A percentile compares a stretch with the other conserved stretches of the same genome.
Conservation (phyloP, 1,139 yeast genomes). For the Yamadazyma trypodendri region DNA sequence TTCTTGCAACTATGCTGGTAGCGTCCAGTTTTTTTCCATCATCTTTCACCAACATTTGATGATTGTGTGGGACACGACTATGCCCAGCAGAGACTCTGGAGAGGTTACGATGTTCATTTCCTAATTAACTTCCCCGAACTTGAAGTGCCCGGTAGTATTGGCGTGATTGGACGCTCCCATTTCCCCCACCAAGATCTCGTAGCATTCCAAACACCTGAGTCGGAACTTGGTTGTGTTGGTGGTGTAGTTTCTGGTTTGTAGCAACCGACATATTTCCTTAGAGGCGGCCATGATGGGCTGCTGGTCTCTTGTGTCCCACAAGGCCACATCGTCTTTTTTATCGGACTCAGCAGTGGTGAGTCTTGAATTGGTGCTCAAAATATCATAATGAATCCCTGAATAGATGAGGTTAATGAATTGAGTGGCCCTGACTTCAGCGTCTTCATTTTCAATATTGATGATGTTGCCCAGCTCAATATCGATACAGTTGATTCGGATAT, state of each 20-base stretch:
- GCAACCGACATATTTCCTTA: constrained; percentile 37
- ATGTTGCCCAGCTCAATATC: constrained; percentile 66
- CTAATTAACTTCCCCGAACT: constrained; percentile 53
- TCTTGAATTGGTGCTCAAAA: constrained; percentile 44
- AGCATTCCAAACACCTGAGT: constrained; percentile 60
- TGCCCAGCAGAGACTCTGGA: too few species aligned
- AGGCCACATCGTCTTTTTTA: constrained; percentile 34
- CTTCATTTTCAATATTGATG: constrained; percentile 52
- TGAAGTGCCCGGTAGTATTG: constrained; percentile 56
- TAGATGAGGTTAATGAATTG: constrained; percentile 57
- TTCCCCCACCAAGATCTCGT: constrained; percentile 57
- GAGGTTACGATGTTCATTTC: neutral
- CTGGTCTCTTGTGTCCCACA: constrained; percentile 25
- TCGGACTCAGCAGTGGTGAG: constrained; percentile 21
- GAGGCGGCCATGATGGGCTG: constrained; percentile 34
- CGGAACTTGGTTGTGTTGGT: constrained; percentile 67
- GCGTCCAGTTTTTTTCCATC: constrained; percentile 13
- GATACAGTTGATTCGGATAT: constrained; percentile 56
- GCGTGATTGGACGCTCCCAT: constrained; percentile 70
- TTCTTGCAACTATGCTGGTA: constrained; percentile 3
- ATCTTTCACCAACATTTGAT: neutral
- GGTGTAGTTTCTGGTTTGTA: constrained; percentile 56
- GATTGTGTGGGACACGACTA: neutral
- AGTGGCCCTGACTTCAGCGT: constrained; percentile 20
- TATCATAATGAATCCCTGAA: constrained; percentile 77